Evolutionary conservation across 768 basidiomycete genomes (phyloP), one percentile per base, ranked within the genome.

Genomic region (Suillus clintonianus): DNA sequence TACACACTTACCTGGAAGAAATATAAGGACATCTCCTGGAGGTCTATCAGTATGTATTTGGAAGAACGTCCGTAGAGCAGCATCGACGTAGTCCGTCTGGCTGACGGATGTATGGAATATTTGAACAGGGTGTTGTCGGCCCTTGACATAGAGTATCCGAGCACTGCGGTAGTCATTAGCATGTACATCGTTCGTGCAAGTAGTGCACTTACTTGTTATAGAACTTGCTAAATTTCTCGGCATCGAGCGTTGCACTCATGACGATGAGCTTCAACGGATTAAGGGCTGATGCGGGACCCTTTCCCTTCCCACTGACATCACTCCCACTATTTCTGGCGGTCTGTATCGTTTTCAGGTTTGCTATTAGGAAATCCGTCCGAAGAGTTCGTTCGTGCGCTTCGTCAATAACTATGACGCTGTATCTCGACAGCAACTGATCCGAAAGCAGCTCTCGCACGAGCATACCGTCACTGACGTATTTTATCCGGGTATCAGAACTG

Each of bases 391-490:
- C 97, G 77, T 99, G 97, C 0, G 97, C 97, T 75, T 99, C 97
- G 69, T 99, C 97, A 48, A 99, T 89, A 62, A 99, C 83, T 59
- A 99, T 82, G 36, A 95, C 86, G 71, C 91, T 91, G 77, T 99
- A 99, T 63, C 83, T 83, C 60, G 86, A 87, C 53, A 99, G 81
- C 37, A 90, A 73, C 17, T 86, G 81, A 72, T 96, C 94, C 48
- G 85, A 86, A 65, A 96, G 83, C 57, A 96, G 85, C 81, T 99
- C 97, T 48, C 95, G 87, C 48, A 96, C 90, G 67, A 99, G 89
- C 92, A 99, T 98, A 66, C 97, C 97, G 70, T 99, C 97, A 61
- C 96, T 99, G 77, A 97, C 84, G 72, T 95, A 99, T 78, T 98
- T 99, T 77, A 99, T 91, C 55, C 89, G 85, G 4, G 97, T 99